phyloP scores from a whole-genome alignment of 306 rosid species.

The Quercus agrifolia region DNA sequence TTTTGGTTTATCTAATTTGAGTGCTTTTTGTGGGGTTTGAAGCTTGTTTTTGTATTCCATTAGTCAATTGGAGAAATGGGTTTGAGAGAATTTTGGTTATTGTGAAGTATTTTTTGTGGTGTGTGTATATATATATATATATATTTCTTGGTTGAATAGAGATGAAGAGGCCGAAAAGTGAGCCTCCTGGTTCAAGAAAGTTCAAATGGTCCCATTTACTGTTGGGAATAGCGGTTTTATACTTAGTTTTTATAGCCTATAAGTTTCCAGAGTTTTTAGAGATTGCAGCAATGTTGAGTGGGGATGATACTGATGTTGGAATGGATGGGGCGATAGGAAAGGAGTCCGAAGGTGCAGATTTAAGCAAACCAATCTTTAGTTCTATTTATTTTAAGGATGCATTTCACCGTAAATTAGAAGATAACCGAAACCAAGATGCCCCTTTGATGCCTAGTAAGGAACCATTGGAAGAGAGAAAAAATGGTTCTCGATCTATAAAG shows the following conservation, averaged over 20 bases:
- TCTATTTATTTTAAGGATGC: slow-evolving; percentile 73
- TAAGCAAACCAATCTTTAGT: slow-evolving; percentile 57
- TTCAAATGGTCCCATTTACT: slow-evolving; percentile 69
- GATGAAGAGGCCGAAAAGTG: slow-evolving; percentile 77
- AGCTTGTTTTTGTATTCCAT: slow-evolving; percentile 23
- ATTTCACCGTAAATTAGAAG: slow-evolving; percentile 71
- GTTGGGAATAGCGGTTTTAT: slow-evolving; percentile 62
- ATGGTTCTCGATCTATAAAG: slow-evolving; percentile 32
- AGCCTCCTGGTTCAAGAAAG: slow-evolving; percentile 63
- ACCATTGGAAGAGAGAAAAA: slow-evolving; percentile 56
- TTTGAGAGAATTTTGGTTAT: slow-evolving; percentile 31
- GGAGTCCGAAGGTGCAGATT: slow-evolving; percentile 47
- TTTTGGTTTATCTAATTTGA: neutral
- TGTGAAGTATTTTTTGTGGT: slow-evolving; percentile 23
- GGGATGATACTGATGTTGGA: slow-evolving; percentile 52
- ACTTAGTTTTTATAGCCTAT: slow-evolving; percentile 69
- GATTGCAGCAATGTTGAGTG: slow-evolving; percentile 62
- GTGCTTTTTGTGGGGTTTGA: slow-evolving; percentile 9
- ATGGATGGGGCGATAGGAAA: slow-evolving; percentile 37
- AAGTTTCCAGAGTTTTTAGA: slow-evolving; percentile 72
- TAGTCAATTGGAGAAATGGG: slow-evolving; percentile 21
- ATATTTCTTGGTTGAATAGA: slow-evolving; percentile 5
- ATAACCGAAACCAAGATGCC: slow-evolving; percentile 52
- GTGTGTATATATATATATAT: too few relatives aligned
- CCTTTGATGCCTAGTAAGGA: slow-evolving; percentile 66